phyloP scores from a whole-genome alignment of 169 alveolate species.

The Plasmodium malariae region DNA sequence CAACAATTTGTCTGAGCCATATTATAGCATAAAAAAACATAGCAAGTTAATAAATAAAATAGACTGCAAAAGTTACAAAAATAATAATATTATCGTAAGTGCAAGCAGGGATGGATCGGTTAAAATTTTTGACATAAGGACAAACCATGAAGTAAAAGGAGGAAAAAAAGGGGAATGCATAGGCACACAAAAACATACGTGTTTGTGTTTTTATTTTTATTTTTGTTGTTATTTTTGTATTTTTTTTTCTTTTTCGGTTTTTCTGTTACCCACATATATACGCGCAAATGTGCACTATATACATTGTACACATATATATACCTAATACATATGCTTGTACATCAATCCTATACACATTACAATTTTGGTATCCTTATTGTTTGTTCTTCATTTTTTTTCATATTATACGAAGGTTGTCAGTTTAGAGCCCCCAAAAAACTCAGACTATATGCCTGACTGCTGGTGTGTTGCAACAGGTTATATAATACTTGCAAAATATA shows the following conservation, averaged over 20 bases:
- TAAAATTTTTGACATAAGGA: conserved; percentile 93
- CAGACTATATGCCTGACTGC: conserved; percentile 91
- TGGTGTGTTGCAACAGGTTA: conserved; percentile 94
- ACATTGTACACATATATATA: too few relatives aligned
- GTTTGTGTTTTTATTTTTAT: too few relatives aligned
- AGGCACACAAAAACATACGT: too few relatives aligned
- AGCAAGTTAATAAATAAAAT: conserved; percentile 87
- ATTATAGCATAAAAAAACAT: conserved; percentile 89
- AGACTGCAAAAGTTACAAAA: conserved; percentile 90
- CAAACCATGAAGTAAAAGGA: conserved; percentile 56
- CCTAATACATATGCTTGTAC: too few relatives aligned
- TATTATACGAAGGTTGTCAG: conserved; percentile 82
- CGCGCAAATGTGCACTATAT: background rate
- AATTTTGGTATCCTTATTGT: background rate
- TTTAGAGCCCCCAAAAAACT: conserved; percentile 89
- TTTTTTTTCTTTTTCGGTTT: background rate
- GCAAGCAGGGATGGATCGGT: conserved; percentile 91
- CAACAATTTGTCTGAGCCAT: conserved; percentile 86
- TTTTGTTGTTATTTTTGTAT: background rate
- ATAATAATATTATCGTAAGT: conserved; percentile 92
- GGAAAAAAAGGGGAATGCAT: background rate
- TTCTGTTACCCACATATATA: too few relatives aligned
- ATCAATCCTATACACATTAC: background rate
- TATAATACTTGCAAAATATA: background rate
- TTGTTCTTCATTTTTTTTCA: conserved; percentile 74